Evolutionary conservation across 257 asterid species (phyloP).

Genomic region (Solanum bulbocastanum): DNA sequence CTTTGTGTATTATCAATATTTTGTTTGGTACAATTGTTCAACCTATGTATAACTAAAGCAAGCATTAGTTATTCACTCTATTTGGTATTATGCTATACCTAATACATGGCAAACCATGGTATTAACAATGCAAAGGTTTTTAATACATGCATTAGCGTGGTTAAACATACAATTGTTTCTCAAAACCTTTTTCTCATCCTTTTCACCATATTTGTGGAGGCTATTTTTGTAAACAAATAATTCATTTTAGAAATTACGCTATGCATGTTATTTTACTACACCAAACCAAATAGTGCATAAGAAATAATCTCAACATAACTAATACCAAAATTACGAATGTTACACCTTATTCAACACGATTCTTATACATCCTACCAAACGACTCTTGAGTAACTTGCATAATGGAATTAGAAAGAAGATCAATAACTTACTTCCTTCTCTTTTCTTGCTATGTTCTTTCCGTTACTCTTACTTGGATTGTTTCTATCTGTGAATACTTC

Average conservation of each 20-base stretch:
- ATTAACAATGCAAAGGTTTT: neutral
- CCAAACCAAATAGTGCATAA: neutral
- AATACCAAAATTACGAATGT: neutral
- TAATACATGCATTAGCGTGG: neutral
- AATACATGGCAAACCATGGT: neutral
- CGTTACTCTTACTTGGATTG: neutral
- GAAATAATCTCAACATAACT: neutral
- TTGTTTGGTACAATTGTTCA: neutral
- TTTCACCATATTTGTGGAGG: neutral
- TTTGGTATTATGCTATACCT: neutral
- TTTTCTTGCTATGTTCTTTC: slow-evolving; percentile 7
- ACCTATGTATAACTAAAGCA: neutral
- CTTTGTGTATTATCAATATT: neutral
- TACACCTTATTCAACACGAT: neutral
- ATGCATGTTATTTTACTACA: neutral
- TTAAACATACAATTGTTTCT: neutral
- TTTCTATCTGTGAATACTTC: slow-evolving; percentile 16
- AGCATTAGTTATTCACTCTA: neutral
- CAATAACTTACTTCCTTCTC: slow-evolving; percentile 10
- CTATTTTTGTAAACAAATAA: neutral
- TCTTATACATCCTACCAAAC: neutral
- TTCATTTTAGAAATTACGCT: neutral
- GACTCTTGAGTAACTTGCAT: neutral
- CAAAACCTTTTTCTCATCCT: neutral
- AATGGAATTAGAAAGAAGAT: neutral